Conservation (phyloP, 2,329 filamentous ascomycete species). For the Neofusicoccum kwambonambiense region DNA sequence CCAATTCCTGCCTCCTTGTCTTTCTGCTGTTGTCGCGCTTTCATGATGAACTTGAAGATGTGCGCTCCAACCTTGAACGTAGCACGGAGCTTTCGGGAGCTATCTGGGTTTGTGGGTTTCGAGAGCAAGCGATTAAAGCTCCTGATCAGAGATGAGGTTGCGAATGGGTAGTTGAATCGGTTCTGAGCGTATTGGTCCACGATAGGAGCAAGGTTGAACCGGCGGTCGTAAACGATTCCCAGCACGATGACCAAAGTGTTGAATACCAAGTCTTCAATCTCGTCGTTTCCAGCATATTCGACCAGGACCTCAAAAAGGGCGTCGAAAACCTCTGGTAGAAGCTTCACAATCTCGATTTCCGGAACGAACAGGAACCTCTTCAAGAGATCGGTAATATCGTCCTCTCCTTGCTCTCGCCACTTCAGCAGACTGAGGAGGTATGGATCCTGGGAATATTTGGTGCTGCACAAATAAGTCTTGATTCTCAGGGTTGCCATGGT, state of each 20-base stretch:
- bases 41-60: constrained; percentile 91
- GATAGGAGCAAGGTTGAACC: constrained; percentile 86
- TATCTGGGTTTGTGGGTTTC: constrained; percentile 78
- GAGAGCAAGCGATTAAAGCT: constrained; percentile 82
- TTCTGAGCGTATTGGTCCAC: constrained; percentile 89
- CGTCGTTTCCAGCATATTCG: constrained; percentile 85
- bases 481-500: constrained; percentile 75
- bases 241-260: constrained; percentile 85
- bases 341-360: constrained; percentile 96
- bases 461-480: constrained; percentile 89
- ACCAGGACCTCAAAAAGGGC: constrained; percentile 88
- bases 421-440: constrained; percentile 78
- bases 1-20: constrained; percentile 86
- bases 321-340: constrained; percentile 85
- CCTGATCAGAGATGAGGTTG: constrained; percentile 80
- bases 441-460: constrained; percentile 88
- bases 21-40: constrained; percentile 80
- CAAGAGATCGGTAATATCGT: constrained; percentile 70
- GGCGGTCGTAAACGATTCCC: constrained; percentile 88
- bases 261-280: constrained; percentile 91
- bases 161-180: constrained; percentile 90
- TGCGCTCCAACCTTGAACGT: constrained; percentile 94
- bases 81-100: constrained; percentile 78
- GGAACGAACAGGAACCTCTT: constrained; percentile 88
- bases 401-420: constrained; percentile 75